Percentiles rank a stretch among this genome's conserved stretches.
These are phyloP conservation scores for Candida sithepensis DNA, from an alignment of 805 yeast species.

Conservation along the genomic window DNA sequence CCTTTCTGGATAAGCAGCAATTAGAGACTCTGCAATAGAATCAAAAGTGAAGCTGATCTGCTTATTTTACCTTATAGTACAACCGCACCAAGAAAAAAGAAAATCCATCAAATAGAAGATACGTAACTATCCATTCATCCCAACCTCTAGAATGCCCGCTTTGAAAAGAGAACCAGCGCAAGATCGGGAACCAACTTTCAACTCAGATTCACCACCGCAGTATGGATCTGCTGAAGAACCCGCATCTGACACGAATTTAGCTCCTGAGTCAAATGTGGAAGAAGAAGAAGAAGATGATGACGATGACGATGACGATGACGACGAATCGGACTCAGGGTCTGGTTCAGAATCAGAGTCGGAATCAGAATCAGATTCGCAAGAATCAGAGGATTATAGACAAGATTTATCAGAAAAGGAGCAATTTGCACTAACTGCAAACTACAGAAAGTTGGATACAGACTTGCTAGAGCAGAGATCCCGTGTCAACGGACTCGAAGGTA, in stretches of 20 bases:
- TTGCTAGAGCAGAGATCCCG: conserved; percentile 39
- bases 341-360: background rate
- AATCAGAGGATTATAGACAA: conserved; percentile 10
- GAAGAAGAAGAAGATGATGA: no score
- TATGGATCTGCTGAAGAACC: no score
- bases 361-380: conserved; percentile 5
- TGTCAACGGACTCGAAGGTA: conserved; percentile 57
- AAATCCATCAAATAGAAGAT: background rate
- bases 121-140: no score
- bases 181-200: background rate
- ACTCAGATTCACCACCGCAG: background rate
- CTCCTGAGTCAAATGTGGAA: background rate
- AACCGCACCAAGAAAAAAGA: no score
- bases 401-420: conserved; percentile 24
- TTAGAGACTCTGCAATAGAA: no score
- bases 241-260: no score
- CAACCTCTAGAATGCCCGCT: background rate
- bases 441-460: conserved; percentile 22
- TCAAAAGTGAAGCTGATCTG: no score
- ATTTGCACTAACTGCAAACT: conserved; percentile 23
- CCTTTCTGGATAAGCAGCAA: no score
- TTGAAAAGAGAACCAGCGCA: background rate
- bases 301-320: no score
- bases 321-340: conserved; percentile 17
- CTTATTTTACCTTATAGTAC: no score